Base-by-base conservation (phyloP, 148 eudicot genomes). In the Rhododendron henanense region DNA sequence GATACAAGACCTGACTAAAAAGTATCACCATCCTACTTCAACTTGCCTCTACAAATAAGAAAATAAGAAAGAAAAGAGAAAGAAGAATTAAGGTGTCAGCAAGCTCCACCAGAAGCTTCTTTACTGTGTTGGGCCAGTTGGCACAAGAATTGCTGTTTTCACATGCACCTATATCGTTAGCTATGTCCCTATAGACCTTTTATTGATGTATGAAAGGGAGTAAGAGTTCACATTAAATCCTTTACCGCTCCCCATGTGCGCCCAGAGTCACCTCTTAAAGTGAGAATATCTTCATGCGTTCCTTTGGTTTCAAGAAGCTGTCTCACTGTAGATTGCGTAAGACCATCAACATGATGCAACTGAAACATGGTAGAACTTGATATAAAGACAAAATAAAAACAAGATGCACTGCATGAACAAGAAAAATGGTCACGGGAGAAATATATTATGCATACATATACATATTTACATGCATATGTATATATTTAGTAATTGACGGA, bases 321-420 rank as follows among this genome's bases (percentile, higher is more conserved):
- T 87, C 91, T 90, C 55, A 96, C 97, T 87, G 87, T 90, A 73
- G 90, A 85, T 85, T 89, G 89, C 51, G 86, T 87, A 85, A 97
- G 94, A 82, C 99, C 99, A 84, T 97, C 98, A 85, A 95, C 94
- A 86, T 94, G 99, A 89, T 97, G 99, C 85, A 97, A 90, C 98
- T 96, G 92, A 76, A 78, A 90, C 61, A 45, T 8, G 53, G 76
- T 13, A 71, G 41, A 71, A 71, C 16, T 71, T 33, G 76, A 33
- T 13, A 71, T 33, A 5, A 71, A 33, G 76, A 71, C 76, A 71
- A 33, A 31, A 71, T 31, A 33, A n/a, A 65, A 65, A 59, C 33
- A 65, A 65, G 33, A 25, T 65, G 39, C 76, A 31, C 39, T 71
- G 76, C 76, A 14, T 31, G 76, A 33, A 33, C 76, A 69, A 69